Evolutionary conservation across 2,329 filamentous ascomycete species (phyloP).

Genomic region (Exophiala xenobiotica): DNA sequence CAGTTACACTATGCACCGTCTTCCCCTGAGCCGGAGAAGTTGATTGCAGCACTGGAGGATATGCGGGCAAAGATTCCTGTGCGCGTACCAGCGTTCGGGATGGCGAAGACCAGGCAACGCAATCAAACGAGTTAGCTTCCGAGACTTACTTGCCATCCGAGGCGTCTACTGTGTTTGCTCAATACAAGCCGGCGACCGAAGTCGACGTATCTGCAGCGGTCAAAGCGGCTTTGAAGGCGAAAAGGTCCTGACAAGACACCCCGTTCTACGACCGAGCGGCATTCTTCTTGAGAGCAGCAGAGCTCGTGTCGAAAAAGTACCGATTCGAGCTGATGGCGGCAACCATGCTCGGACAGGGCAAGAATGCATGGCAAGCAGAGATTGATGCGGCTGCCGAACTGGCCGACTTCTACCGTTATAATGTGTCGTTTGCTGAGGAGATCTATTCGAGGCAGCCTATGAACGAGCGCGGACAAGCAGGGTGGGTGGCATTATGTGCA

Average conservation of each 20-base stretch:
- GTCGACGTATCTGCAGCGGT: constrained; percentile 37
- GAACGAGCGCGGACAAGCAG: constrained; percentile 79
- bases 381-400: constrained; percentile 93
- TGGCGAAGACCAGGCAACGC: constrained; percentile 9
- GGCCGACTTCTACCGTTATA: constrained; percentile 90
- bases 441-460: constrained; percentile 85
- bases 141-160: constrained; percentile 36
- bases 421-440: constrained; percentile 90
- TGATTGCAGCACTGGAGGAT: constrained; percentile 35
- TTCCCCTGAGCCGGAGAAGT: constrained; percentile 37
- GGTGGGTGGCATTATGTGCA: constrained; percentile 44
- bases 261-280: constrained; percentile 89
- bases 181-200: constrained; percentile 36
- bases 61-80: constrained; percentile 38
- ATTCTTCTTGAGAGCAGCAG: constrained; percentile 92
- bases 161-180: constrained; percentile 38
- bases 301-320: constrained; percentile 87
- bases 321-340: constrained; percentile 95
- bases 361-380: constrained; percentile 99
- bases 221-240: constrained; percentile 36
- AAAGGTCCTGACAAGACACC: constrained; percentile 78
- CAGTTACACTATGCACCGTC: constrained; percentile 30
- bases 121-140: constrained; percentile 3
- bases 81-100: constrained; percentile 31
- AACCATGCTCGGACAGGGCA: constrained; percentile 94